These are phyloP conservation scores for Alternaria ethzedia DNA, from an alignment of 2,329 filamentous ascomycete species.

Conservation along the genomic window DNA sequence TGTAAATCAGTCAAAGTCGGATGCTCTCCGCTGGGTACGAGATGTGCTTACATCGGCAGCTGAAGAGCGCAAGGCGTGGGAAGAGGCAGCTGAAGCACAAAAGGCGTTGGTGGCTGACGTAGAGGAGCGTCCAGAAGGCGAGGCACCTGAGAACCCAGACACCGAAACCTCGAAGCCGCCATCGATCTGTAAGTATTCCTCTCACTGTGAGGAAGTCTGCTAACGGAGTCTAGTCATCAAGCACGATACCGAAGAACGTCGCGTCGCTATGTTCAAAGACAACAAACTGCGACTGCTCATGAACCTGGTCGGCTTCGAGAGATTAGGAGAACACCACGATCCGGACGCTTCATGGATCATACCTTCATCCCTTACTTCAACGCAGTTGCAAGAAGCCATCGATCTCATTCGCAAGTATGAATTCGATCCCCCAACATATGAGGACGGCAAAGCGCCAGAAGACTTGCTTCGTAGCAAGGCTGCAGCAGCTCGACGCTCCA, in stretches of 20 bases:
- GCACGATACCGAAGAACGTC: constrained; percentile 69
- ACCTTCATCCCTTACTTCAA: constrained; percentile 68
- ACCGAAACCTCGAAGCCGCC: constrained; percentile 47
- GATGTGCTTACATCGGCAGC: constrained; percentile 70
- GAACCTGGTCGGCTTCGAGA: constrained; percentile 73
- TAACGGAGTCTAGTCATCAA: constrained; percentile 44
- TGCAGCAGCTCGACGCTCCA: constrained; percentile 49
- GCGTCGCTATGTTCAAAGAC: constrained; percentile 85
- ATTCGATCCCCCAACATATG: constrained; percentile 77
- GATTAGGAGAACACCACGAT: constrained; percentile 71
- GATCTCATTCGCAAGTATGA: constrained; percentile 78
- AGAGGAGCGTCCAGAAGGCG: constrained; percentile 27
- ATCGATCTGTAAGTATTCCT: constrained; percentile 49
- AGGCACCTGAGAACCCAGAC: constrained; percentile 45
- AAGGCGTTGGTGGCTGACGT: constrained; percentile 48
- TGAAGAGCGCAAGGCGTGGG: constrained; percentile 78
- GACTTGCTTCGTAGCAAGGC: constrained; percentile 79
- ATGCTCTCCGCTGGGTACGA: constrained; percentile 83
- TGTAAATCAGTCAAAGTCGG: constrained; percentile 77
- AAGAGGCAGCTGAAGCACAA: constrained; percentile 70
- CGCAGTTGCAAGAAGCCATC: constrained; percentile 71
- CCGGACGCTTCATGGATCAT: constrained; percentile 80
- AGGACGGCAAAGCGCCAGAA: constrained; percentile 75
- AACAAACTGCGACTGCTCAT: constrained; percentile 85
- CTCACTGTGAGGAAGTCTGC: constrained; percentile 26